phyloP scores from a whole-genome alignment of 2,329 filamentous ascomycete species.

The Epichloe glyceriae region DNA sequence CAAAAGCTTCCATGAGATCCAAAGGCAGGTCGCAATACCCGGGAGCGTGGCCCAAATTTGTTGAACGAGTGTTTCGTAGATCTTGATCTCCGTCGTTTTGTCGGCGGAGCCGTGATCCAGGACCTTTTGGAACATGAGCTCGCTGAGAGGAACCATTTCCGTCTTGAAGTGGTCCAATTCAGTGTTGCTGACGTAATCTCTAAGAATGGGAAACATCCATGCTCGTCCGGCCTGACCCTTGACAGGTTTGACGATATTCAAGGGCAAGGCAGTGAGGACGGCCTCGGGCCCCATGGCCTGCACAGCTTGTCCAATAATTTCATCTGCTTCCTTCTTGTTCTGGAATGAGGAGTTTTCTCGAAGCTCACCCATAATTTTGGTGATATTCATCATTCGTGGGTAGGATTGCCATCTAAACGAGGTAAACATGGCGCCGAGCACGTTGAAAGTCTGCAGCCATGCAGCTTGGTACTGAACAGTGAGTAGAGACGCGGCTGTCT shows the following conservation, averaged over 20 bases:
- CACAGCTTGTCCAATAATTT: constrained; percentile 77
- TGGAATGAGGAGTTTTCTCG: constrained; percentile 78
- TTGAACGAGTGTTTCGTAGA: constrained; percentile 90
- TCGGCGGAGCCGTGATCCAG: constrained; percentile 68
- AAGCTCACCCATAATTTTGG: constrained; percentile 73
- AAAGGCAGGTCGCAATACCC: constrained; percentile 90
- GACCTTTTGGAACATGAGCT: constrained; percentile 78
- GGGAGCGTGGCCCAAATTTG: constrained; percentile 87
- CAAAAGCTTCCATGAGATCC: constrained; percentile 64
- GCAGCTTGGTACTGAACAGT: constrained; percentile 87
- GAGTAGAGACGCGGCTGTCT: constrained; percentile 58
- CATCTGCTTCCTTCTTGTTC: constrained; percentile 89
- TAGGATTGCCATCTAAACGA: constrained; percentile 72
- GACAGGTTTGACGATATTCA: constrained; percentile 70
- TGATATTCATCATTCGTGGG: constrained; percentile 62
- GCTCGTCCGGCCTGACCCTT: constrained; percentile 73
- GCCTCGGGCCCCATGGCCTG: constrained; percentile 80
- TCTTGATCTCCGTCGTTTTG: constrained; percentile 94
- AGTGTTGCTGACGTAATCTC: constrained; percentile 84
- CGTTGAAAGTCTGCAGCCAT: constrained; percentile 88
- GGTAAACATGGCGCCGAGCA: constrained; percentile 78
- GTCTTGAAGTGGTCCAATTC: constrained; percentile 71
- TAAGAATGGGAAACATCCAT: constrained; percentile 85
- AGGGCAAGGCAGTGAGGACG: constrained; percentile 67
- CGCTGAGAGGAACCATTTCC: constrained; percentile 81